Conservation (phyloP, 805 yeast species). For the Tetrapisispora iriomotensis region DNA sequence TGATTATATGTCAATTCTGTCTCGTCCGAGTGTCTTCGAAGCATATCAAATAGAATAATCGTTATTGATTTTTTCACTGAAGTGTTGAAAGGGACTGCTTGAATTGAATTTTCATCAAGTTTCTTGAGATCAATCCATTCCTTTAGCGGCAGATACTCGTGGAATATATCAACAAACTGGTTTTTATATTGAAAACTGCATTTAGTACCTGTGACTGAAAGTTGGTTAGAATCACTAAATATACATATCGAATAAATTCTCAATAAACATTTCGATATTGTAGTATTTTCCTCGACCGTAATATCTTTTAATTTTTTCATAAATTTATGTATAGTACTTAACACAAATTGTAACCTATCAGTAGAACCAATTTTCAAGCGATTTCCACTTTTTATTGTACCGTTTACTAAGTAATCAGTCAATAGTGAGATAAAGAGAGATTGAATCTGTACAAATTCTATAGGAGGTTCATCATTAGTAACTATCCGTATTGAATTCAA, state of each 20-base stretch:
- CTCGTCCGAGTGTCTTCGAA: slow-evolving; percentile 9
- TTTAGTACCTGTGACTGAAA: no score
- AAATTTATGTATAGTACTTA: slow-evolving; percentile 10
- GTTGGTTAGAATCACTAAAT: not conserved
- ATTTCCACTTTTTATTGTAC: slow-evolving; percentile 2
- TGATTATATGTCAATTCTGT: slow-evolving; percentile 6
- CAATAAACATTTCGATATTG: slow-evolving; percentile 15
- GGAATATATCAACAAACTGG: slow-evolving; percentile 9
- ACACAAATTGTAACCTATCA: slow-evolving; percentile 14
- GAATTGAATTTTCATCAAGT: not conserved
- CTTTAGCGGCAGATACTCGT: slow-evolving; percentile 12
- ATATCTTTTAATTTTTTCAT: slow-evolving; percentile 2
- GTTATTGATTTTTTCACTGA: slow-evolving; percentile 13
- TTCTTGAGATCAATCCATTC: slow-evolving; percentile 11
- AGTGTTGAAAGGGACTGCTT: slow-evolving; percentile 3
- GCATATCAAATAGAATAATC: slow-evolving; percentile 15
- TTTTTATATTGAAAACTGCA: no score
- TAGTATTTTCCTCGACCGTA: not conserved
- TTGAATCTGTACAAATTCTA: slow-evolving; percentile 9
- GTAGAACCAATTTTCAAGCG: slow-evolving; percentile 6
- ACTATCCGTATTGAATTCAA: slow-evolving; percentile 11
- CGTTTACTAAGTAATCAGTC: slow-evolving; percentile 9
- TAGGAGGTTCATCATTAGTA: not conserved
- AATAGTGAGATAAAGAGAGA: slow-evolving; percentile 11
- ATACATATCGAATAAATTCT: slow-evolving; percentile 16